A percentile compares a stretch with the other conserved stretches of the same genome.
Conservation (phyloP, 306 rosid genomes). For the Macrotyloma uniflorum region DNA sequence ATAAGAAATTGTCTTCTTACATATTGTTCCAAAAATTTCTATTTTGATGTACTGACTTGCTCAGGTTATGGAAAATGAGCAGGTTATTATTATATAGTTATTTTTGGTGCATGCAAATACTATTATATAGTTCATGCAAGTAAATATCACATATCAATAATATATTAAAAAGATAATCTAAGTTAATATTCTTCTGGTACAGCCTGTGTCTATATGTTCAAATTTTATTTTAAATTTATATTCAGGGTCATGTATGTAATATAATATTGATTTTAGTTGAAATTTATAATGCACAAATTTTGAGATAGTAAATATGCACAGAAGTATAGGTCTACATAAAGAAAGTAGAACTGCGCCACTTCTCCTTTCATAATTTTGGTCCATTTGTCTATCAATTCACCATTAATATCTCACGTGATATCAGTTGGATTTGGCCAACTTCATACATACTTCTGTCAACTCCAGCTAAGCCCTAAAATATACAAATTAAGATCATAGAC, state of each 20-base stretch:
- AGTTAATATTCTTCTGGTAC: too few species aligned
- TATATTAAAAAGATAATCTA: too few species aligned
- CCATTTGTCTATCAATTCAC: constrained; percentile 13
- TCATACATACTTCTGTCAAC: constrained; percentile 1
- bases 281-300: neutral
- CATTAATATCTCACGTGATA: constrained; percentile 40
- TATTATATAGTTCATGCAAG: too few species aligned
- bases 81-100: too few species aligned
- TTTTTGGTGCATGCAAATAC: too few species aligned
- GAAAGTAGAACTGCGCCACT: neutral
- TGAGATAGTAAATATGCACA: neutral
- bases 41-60: too few species aligned
- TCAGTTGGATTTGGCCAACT: neutral
- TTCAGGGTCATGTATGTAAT: neutral
- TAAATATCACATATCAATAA: too few species aligned
- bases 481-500: neutral
- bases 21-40: too few species aligned
- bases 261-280: neutral
- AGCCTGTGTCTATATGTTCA: too few species aligned
- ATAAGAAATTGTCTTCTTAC: too few species aligned
- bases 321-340: neutral
- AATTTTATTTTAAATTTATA: too few species aligned
- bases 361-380: neutral
- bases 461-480: constrained; percentile 14
- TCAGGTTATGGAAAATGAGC: too few species aligned